Conservation (phyloP, 2,329 filamentous ascomycete species). For the Raffaelea arxii region DNA sequence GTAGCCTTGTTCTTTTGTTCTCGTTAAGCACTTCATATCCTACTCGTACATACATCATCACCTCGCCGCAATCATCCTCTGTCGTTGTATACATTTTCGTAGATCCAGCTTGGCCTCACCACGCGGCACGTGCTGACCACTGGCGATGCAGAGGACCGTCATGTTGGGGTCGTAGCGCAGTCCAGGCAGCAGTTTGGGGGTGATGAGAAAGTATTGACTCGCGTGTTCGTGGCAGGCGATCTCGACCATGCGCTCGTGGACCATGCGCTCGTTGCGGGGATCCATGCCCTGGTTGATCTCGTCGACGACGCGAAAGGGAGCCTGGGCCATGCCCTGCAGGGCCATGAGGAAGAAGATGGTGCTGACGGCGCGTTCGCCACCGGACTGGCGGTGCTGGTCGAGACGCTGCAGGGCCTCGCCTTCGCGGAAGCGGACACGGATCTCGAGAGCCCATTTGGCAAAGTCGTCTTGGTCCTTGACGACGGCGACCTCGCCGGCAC, state of each 20-base stretch:
- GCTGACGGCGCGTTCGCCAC: slow-evolving; percentile 89
- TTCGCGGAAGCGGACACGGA: slow-evolving; percentile 89
- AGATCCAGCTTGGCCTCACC: slow-evolving; percentile 44
- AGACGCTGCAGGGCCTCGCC: slow-evolving; percentile 76
- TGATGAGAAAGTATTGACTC: slow-evolving; percentile 93
- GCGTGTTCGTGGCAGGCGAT: slow-evolving; percentile 81
- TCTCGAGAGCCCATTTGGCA: slow-evolving; percentile 86
- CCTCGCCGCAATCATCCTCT: too few relatives aligned
- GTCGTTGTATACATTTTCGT: slow-evolving; percentile 11
- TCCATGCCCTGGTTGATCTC: slow-evolving; percentile 99
- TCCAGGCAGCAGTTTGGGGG: slow-evolving; percentile 81
- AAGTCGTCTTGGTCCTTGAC: slow-evolving; percentile 92
- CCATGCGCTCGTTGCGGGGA: slow-evolving; percentile 94
- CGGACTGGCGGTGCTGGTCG: slow-evolving; percentile 87
- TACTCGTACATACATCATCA: too few relatives aligned
- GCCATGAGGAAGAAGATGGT: slow-evolving; percentile 99
- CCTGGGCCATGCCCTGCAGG: slow-evolving; percentile 83
- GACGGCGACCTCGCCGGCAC: slow-evolving; percentile 80
- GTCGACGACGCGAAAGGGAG: slow-evolving; percentile 95
- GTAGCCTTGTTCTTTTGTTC: too few relatives aligned
- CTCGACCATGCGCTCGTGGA: slow-evolving; percentile 95
- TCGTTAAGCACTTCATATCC: too few relatives aligned
- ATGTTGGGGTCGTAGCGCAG: slow-evolving; percentile 83
- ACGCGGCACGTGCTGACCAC: slow-evolving; percentile 62
- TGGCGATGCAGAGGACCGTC: slow-evolving; percentile 88